Evolutionary conservation across 1,284 basidiomycete species (phyloP).

Genomic region (Blastosporella zonata): DNA sequence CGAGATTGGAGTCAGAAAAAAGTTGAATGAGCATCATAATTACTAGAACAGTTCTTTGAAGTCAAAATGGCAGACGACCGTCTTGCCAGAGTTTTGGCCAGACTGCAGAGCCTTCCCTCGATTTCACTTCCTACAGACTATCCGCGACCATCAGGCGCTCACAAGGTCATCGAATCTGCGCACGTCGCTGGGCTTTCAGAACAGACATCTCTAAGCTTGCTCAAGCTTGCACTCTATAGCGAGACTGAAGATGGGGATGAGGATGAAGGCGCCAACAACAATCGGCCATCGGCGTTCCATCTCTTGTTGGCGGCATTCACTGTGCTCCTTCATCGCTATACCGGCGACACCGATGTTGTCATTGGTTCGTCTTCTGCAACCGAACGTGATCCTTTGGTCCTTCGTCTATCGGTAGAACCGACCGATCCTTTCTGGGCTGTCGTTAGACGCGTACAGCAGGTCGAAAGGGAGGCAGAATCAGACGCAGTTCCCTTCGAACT

Average conservation of each 20-base stretch:
- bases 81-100: constrained; percentile 52
- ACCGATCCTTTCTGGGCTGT: constrained; percentile 91
- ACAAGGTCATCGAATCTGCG: constrained; percentile 78
- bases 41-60: no score
- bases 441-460: constrained; percentile 81
- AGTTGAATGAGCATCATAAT: no score
- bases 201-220: constrained; percentile 64
- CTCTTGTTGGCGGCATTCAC: constrained; percentile 89
- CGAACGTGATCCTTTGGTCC: constrained; percentile 78
- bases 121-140: constrained; percentile 97
- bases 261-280: constrained; percentile 41
- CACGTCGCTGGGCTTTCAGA: constrained; percentile 65
- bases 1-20: constrained; percentile 14
- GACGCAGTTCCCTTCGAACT: constrained; percentile 85
- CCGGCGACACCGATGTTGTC: constrained; percentile 92
- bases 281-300: constrained; percentile 84
- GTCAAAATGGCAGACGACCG: constrained; percentile 37
- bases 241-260: constrained; percentile 58
- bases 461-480: constrained; percentile 82
- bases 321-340: constrained; percentile 92
- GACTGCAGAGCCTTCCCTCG: constrained; percentile 78
- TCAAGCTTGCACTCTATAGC: constrained; percentile 75
- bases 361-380: constrained; percentile 87
- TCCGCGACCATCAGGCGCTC: constrained; percentile 75
- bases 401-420: constrained; percentile 84